Conservation (phyloP, 345 rosid genomes). For the Syzygium jambos region DNA sequence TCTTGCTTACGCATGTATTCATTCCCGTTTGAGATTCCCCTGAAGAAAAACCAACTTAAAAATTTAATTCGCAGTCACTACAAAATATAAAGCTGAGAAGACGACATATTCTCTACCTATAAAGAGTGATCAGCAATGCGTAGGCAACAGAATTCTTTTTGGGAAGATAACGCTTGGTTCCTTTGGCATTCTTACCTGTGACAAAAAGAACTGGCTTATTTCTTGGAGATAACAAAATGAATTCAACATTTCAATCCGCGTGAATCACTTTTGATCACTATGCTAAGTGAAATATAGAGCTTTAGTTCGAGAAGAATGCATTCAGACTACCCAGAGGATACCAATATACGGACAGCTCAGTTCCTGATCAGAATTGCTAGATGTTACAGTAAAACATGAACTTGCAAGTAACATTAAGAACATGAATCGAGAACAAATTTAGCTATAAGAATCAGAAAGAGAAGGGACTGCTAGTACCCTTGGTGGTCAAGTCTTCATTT, state of each 20-base stretch:
- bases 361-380: background rate
- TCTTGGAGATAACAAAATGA: background rate
- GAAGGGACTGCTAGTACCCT: constrained; percentile 19
- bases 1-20: constrained; percentile 82
- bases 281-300: background rate
- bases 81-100: background rate
- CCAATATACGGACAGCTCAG: background rate
- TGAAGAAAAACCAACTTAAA: constrained; percentile 7
- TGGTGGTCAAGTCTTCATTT: constrained; percentile 35
- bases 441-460: background rate
- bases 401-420: background rate
- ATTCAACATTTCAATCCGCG: background rate
- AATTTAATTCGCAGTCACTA: background rate
- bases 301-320: background rate
- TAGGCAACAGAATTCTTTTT: constrained; percentile 80
- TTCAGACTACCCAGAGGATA: background rate
- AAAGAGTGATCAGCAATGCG: constrained; percentile 67
- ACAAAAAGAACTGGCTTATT: background rate
- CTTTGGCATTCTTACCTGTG: constrained; percentile 45
- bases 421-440: background rate
- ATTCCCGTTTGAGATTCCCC: constrained; percentile 54
- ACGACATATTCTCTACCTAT: constrained; percentile 39
- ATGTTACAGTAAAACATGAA: background rate
- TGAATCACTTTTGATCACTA: background rate
- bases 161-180: constrained; percentile 51